phyloP scores from a whole-genome alignment of 352 stramenopile genomes.

The Elongisporangium prolatum region DNA sequence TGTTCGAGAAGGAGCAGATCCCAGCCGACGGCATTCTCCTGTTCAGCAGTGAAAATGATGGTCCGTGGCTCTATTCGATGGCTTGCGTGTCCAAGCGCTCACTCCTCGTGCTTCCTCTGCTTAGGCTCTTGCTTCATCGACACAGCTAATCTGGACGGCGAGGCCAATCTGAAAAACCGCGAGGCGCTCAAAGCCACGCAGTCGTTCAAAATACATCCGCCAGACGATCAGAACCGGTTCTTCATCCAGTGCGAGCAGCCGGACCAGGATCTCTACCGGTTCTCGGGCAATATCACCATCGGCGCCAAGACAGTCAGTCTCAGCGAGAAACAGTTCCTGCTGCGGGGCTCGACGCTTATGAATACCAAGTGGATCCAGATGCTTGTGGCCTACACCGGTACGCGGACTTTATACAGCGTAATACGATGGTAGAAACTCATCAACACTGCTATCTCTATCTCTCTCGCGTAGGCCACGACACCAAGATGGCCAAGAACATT shows the following conservation, averaged over 20 bases:
- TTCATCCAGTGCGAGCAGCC: conserved; percentile 78
- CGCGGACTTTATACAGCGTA: not conserved
- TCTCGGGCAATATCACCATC: conserved; percentile 65
- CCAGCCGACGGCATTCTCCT: conserved; percentile 91
- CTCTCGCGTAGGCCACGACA: conserved; percentile 57
- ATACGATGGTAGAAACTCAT: not conserved
- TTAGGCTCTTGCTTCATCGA: conserved; percentile 76
- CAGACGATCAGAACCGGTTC: conserved; percentile 40
- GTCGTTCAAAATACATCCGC: conserved; percentile 16
- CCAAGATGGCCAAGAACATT: conserved; percentile 89
- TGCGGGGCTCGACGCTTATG: conserved; percentile 68
- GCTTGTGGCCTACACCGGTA: conserved; percentile 70
- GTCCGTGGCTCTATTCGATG: conserved; percentile 9
- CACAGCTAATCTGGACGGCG: conserved; percentile 78
- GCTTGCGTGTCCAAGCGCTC: not conserved
- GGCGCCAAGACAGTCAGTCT: conserved; percentile 57
- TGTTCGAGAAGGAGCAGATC: conserved; percentile 84
- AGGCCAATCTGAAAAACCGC: conserved; percentile 74
- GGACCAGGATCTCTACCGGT: conserved; percentile 74
- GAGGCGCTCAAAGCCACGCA: conserved; percentile 35
- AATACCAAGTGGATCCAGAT: conserved; percentile 76
- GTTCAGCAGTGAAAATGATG: conserved; percentile 75
- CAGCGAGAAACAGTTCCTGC: conserved; percentile 72
- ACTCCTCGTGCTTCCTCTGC: conserved; percentile 4
- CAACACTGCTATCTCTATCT: not conserved